A percentile compares a stretch with the other conserved stretches of the same genome.
These are phyloP conservation scores for Pyrenophora teres DNA, from an alignment of 2,329 filamentous ascomycete genomes.

Conservation along the genomic window DNA sequence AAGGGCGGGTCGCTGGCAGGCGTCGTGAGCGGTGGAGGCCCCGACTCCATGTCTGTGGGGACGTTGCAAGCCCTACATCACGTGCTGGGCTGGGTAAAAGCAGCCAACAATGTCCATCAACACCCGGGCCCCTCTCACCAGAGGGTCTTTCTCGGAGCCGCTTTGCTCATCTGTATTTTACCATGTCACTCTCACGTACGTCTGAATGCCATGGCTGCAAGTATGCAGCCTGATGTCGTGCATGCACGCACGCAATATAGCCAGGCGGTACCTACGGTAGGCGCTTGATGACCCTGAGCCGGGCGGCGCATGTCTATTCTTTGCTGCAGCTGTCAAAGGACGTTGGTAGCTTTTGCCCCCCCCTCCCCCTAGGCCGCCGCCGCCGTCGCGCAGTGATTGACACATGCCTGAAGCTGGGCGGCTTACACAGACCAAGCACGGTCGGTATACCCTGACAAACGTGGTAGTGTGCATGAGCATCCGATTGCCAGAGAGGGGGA, in stretches of 20 bases:
- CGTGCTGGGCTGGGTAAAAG: constrained; percentile 24
- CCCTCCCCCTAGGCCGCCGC: not conserved
- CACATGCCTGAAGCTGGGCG: not conserved
- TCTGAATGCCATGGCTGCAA: constrained; percentile 10
- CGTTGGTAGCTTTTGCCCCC: not conserved
- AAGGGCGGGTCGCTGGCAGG: constrained; percentile 24
- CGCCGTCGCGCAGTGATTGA: not conserved
- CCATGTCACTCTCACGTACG: constrained; percentile 17
- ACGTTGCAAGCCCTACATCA: constrained; percentile 18
- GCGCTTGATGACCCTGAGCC: constrained; percentile 6
- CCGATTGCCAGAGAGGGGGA: not conserved
- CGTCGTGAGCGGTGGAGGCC: constrained; percentile 25
- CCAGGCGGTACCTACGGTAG: constrained; percentile 7
- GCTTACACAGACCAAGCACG: constrained; percentile 4
- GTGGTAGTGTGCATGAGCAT: not conserved
- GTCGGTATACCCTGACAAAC: not conserved
- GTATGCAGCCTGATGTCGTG: constrained; percentile 22
- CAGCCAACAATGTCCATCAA: constrained; percentile 18
- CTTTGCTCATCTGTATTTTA: constrained; percentile 15
- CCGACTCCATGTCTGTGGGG: constrained; percentile 19
- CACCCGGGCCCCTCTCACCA: constrained; percentile 12
- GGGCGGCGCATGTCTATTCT: not conserved
- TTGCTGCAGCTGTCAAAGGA: constrained; percentile 11
- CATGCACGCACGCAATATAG: constrained; percentile 14
- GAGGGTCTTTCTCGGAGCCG: constrained; percentile 16